Evolutionary conservation across 768 basidiomycete species (phyloP).

Genomic region (Boletus patriciae): DNA sequence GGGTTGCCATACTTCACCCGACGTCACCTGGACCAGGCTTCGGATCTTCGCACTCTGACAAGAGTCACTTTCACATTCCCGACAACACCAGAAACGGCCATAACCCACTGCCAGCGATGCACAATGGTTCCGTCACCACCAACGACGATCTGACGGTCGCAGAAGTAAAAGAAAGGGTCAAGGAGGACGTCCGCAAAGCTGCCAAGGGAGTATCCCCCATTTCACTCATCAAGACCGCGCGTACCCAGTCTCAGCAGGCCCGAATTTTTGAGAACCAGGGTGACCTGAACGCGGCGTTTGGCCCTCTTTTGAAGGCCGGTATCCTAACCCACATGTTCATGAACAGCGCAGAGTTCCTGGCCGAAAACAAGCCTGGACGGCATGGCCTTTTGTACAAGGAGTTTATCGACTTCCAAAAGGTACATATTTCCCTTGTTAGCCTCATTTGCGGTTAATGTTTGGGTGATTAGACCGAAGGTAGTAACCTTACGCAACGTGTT

Average conservation of each 20-base stretch:
- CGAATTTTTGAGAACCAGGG: slow-evolving; percentile 54
- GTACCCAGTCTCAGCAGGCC: slow-evolving; percentile 53
- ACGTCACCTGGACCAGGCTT: slow-evolving; percentile 32
- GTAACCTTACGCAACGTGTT: slow-evolving; percentile 40
- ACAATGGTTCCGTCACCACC: slow-evolving; percentile 35
- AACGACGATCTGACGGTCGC: slow-evolving; percentile 38
- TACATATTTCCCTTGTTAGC: slow-evolving; percentile 35
- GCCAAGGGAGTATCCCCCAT: slow-evolving; percentile 60
- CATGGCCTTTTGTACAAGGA: slow-evolving; percentile 61
- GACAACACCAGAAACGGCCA: slow-evolving; percentile 19
- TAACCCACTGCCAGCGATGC: slow-evolving; percentile 34
- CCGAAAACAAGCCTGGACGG: slow-evolving; percentile 48
- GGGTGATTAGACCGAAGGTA: slow-evolving; percentile 38
- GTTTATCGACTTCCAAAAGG: slow-evolving; percentile 63
- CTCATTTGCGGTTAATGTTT: slow-evolving; percentile 11
- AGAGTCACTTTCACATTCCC: slow-evolving; percentile 11
- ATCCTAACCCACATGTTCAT: slow-evolving; percentile 57
- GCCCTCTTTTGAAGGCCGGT: slow-evolving; percentile 60
- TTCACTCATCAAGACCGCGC: slow-evolving; percentile 62
- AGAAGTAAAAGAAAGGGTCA: slow-evolving; percentile 51
- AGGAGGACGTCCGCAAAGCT: slow-evolving; percentile 47
- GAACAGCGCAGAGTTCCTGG: slow-evolving; percentile 56
- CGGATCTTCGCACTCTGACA: slow-evolving; percentile 32
- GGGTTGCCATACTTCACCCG: slow-evolving; percentile 42
- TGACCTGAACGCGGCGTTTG: slow-evolving; percentile 61